phyloP scores from a whole-genome alignment of 306 rosid genomes.

The Casuarina cunninghamiana region DNA sequence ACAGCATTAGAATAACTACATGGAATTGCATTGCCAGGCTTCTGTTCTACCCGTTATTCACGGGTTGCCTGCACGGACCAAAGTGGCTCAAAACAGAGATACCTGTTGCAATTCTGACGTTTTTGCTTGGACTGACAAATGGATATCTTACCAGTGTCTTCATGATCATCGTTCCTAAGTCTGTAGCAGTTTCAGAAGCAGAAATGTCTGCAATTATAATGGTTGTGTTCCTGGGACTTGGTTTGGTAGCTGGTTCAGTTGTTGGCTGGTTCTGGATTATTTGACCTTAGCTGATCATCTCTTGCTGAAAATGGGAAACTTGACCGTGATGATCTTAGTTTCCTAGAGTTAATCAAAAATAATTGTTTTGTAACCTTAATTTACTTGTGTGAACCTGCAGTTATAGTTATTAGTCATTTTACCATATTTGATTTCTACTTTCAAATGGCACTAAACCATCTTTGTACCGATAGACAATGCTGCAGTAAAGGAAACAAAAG shows the following conservation, averaged over 20 bases:
- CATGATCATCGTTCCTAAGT: slow-evolving; percentile 74
- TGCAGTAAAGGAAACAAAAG: too few relatives aligned
- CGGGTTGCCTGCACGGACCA: slow-evolving; percentile 79
- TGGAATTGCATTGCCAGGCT: slow-evolving; percentile 66
- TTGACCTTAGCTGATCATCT: slow-evolving; percentile 26
- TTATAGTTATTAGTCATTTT: too few relatives aligned
- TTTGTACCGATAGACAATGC: too few relatives aligned
- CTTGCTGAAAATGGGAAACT: background rate
- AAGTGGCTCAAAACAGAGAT: slow-evolving; percentile 73
- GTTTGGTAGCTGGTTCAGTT: slow-evolving; percentile 83
- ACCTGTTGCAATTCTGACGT: slow-evolving; percentile 60
- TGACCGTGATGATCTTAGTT: slow-evolving; percentile 5
- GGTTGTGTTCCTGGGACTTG: slow-evolving; percentile 77
- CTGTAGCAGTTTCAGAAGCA: slow-evolving; percentile 59
- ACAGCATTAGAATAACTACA: slow-evolving; percentile 55
- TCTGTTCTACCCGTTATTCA: slow-evolving; percentile 78
- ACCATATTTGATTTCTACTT: too few relatives aligned
- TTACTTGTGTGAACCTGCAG: background rate
- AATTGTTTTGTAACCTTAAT: background rate
- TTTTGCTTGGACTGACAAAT: slow-evolving; percentile 77
- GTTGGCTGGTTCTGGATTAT: slow-evolving; percentile 89
- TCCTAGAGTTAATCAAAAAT: slow-evolving; percentile 2
- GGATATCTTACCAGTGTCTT: slow-evolving; percentile 84
- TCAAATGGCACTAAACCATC: too few relatives aligned
- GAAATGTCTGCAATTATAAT: slow-evolving; percentile 80